Evolutionary conservation across 768 basidiomycete species (phyloP).

Genomic region (Rhodotorula graminis): DNA sequence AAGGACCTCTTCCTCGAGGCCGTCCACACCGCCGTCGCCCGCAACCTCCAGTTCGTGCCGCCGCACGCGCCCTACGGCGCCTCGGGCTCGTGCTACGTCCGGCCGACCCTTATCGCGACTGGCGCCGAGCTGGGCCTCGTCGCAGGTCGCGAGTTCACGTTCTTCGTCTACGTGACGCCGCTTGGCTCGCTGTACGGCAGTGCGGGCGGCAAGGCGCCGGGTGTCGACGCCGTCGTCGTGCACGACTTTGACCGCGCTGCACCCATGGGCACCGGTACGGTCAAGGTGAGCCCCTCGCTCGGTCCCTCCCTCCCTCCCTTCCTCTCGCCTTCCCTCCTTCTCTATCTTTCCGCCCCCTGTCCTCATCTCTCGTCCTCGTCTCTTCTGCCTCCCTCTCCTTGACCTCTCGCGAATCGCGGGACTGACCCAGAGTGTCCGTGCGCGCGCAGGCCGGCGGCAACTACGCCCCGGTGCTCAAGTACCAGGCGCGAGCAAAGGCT

Average conservation of each 20-base stretch:
- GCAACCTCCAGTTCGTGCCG: constrained; percentile 42
- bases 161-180: constrained; percentile 41
- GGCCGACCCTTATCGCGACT: constrained; percentile 21
- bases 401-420: too few species aligned
- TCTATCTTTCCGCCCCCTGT: too few species aligned
- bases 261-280: constrained; percentile 36
- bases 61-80: constrained; percentile 32
- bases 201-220: constrained; percentile 36
- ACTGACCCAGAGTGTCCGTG: too few species aligned
- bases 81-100: constrained; percentile 36
- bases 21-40: constrained; percentile 31
- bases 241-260: constrained; percentile 42
- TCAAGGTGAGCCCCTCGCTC: constrained; percentile 18
- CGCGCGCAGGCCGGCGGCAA: constrained; percentile 26
- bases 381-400: too few species aligned
- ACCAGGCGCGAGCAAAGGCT: constrained; percentile 36
- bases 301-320: too few species aligned
- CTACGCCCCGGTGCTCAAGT: constrained; percentile 32
- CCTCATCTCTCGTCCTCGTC: too few species aligned
- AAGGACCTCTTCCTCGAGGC: constrained; percentile 41
- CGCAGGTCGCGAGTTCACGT: constrained; percentile 39
- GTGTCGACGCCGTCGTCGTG: constrained; percentile 39
- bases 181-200: constrained; percentile 41
- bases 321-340: too few species aligned
- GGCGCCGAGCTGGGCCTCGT: constrained; percentile 37